These are phyloP conservation scores for Leccinum colubrinum DNA, from an alignment of 1,284 basidiomycete genomes.

Conservation along the genomic window DNA sequence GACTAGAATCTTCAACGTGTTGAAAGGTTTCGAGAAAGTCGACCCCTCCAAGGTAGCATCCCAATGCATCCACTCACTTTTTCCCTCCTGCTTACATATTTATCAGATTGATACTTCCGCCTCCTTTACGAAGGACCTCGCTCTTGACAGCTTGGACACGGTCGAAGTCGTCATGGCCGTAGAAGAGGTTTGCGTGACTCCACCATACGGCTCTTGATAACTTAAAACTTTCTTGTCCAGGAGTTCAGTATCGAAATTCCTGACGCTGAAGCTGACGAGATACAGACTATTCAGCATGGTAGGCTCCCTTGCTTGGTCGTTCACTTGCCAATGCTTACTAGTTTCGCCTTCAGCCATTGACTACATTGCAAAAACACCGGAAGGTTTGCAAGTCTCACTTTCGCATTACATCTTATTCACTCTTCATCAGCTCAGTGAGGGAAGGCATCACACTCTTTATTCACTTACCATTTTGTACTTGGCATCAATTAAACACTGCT, in stretches of 20 bases:
- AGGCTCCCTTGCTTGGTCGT: slow-evolving; percentile 25
- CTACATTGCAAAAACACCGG: slow-evolving; percentile 94
- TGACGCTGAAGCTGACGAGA: slow-evolving; percentile 97
- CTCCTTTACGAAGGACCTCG: slow-evolving; percentile 86
- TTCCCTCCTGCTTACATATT: slow-evolving; percentile 9
- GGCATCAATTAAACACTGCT: slow-evolving; percentile 17
- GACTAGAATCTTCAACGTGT: slow-evolving; percentile 80
- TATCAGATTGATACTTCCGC: slow-evolving; percentile 71
- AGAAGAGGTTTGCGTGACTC: slow-evolving; percentile 75
- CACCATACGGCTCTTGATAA: not conserved
- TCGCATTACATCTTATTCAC: slow-evolving; percentile 7
- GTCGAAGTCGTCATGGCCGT: slow-evolving; percentile 99
- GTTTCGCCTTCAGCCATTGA: slow-evolving; percentile 73
- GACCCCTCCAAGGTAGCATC: slow-evolving; percentile 72
- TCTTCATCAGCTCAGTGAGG: slow-evolving; percentile 26
- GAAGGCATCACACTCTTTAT: slow-evolving; percentile 8
- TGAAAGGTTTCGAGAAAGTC: slow-evolving; percentile 97
- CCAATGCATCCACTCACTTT: not conserved
- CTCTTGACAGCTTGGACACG: slow-evolving; percentile 95
- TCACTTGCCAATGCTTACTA: slow-evolving; percentile 8
- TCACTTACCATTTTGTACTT: slow-evolving; percentile 21
- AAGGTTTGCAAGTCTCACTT: slow-evolving; percentile 51
- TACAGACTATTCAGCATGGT: slow-evolving; percentile 94
- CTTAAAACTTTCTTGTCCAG: slow-evolving; percentile 37
- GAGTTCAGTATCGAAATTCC: slow-evolving; percentile 93